Evolutionary conservation across 192 early-diverging fungal genomes (phyloP).

Genomic region (Helicostylum pulchrum): DNA sequence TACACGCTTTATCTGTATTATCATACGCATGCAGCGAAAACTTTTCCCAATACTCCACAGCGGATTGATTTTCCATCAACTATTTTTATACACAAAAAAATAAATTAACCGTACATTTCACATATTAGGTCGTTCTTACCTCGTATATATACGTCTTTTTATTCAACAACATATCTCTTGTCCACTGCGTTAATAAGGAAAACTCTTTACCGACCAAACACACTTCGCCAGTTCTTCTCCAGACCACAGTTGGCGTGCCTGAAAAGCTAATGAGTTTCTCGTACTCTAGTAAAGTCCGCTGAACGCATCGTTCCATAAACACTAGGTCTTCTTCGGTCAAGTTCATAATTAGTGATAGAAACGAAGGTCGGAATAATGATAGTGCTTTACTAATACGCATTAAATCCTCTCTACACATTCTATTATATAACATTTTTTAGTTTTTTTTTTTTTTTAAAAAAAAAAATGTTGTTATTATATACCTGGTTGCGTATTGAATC

Average conservation of each 20-base stretch:
- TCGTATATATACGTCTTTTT: conserved; percentile 85
- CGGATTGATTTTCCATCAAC: conserved; percentile 91
- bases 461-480: conserved; percentile 3
- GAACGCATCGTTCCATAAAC: conserved; percentile 97
- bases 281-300: conserved; percentile 89
- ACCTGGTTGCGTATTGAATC: conserved; percentile 76
- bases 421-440: conserved; percentile 25
- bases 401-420: conserved; percentile 85
- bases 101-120: neutral
- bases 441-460: neutral
- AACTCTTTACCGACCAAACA: conserved; percentile 96
- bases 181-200: conserved; percentile 89
- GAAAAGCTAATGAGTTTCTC: conserved; percentile 93
- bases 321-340: conserved; percentile 90
- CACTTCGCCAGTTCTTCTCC: conserved; percentile 94
- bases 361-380: conserved; percentile 87
- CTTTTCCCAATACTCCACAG: conserved; percentile 94
- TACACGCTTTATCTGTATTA: conserved; percentile 83
- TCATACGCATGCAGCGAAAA: conserved; percentile 92
- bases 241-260: conserved; percentile 95
- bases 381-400: conserved; percentile 87
- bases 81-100: conserved; percentile 38
- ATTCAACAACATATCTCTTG: conserved; percentile 73
- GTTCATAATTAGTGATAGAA: conserved; percentile 92
- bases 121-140: conserved; percentile 28